Percentiles rank a stretch among this genome's conserved stretches.
Conservation (phyloP, 164 flowering plant genomes). For the Stephania japonica region DNA sequence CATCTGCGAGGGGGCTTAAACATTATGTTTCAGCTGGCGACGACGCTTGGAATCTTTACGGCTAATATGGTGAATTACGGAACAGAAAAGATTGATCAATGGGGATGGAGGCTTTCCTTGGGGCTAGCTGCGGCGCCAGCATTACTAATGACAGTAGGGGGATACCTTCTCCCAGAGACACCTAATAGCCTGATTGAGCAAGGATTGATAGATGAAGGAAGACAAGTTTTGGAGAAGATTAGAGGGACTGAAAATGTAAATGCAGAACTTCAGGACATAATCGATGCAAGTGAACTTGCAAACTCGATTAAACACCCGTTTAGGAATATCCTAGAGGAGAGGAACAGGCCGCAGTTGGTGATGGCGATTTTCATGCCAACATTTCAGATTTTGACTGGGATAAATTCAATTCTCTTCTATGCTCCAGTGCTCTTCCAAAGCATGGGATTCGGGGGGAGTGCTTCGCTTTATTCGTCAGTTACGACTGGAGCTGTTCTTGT, state of each 20-base stretch:
- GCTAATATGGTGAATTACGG: conserved; percentile 95
- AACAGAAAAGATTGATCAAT: conserved; percentile 58
- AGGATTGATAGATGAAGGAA: conserved; percentile 48
- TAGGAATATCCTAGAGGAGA: conserved; percentile 59
- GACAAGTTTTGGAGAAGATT: conserved; percentile 49
- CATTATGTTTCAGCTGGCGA: conserved; percentile 95
- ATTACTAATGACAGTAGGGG: conserved; percentile 73
- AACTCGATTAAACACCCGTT: conserved; percentile 73
- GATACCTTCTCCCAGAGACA: conserved; percentile 75
- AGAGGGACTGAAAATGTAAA: conserved; percentile 62
- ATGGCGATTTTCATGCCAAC: conserved; percentile 86
- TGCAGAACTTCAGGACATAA: conserved; percentile 78
- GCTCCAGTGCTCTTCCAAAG: conserved; percentile 88
- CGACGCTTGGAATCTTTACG: conserved; percentile 82
- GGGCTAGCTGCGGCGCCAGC: conserved; percentile 88
- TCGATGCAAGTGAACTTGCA: conserved; percentile 92
- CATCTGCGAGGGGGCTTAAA: conserved; percentile 86
- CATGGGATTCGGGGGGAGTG: conserved; percentile 73
- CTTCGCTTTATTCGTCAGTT: conserved; percentile 82
- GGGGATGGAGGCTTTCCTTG: conserved; percentile 96
- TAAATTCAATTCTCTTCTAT: conserved; percentile 79
- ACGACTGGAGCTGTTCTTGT: conserved; percentile 82
- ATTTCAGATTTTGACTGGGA: conserved; percentile 86
- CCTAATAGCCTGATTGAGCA: conserved; percentile 85
- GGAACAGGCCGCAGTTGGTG: conserved; percentile 79